Evolutionary conservation across 2,329 filamentous ascomycete genomes (phyloP).

Genomic region (Neonectria magnoliae): DNA sequence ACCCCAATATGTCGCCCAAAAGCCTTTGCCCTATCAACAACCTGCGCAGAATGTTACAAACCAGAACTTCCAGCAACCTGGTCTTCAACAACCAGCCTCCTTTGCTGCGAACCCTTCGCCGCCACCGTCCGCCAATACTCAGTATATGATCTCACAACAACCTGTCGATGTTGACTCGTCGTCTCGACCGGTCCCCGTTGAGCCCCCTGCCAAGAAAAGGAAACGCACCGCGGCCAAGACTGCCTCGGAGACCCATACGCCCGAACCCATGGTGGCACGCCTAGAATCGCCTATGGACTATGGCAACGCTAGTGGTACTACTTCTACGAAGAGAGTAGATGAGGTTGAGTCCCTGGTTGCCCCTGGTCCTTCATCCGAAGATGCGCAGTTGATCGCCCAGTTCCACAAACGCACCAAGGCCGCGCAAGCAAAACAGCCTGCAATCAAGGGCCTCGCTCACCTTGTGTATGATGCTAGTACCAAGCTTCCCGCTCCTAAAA

Average conservation of each 20-base stretch:
- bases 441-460: slow-evolving; percentile 52
- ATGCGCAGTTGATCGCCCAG: slow-evolving; percentile 49
- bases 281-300: slow-evolving; percentile 46
- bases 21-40: slow-evolving; percentile 33
- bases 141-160: slow-evolving; percentile 39
- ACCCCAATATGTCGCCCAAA: slow-evolving; percentile 36
- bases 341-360: slow-evolving; percentile 47
- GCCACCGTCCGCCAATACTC: slow-evolving; percentile 32
- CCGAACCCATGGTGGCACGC: slow-evolving; percentile 39
- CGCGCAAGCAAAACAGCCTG: slow-evolving; percentile 51
- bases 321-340: slow-evolving; percentile 45
- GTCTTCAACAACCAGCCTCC: slow-evolving; percentile 29
- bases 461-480: slow-evolving; percentile 51
- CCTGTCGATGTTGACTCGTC: slow-evolving; percentile 35
- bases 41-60: slow-evolving; percentile 25
- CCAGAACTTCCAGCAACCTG: slow-evolving; percentile 37
- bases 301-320: slow-evolving; percentile 10
- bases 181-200: slow-evolving; percentile 34
- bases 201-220: slow-evolving; percentile 51
- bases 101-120: slow-evolving; percentile 33
- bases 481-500: slow-evolving; percentile 57
- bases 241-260: slow-evolving; percentile 38
- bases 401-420: slow-evolving; percentile 52
- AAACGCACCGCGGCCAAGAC: slow-evolving; percentile 47
- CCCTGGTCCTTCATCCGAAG: slow-evolving; percentile 47